Percentiles rank a stretch among this genome's conserved stretches.
These are phyloP conservation scores for Penicillium sp. DNA, from an alignment of 2,329 filamentous ascomycete genomes.

Conservation along the genomic window DNA sequence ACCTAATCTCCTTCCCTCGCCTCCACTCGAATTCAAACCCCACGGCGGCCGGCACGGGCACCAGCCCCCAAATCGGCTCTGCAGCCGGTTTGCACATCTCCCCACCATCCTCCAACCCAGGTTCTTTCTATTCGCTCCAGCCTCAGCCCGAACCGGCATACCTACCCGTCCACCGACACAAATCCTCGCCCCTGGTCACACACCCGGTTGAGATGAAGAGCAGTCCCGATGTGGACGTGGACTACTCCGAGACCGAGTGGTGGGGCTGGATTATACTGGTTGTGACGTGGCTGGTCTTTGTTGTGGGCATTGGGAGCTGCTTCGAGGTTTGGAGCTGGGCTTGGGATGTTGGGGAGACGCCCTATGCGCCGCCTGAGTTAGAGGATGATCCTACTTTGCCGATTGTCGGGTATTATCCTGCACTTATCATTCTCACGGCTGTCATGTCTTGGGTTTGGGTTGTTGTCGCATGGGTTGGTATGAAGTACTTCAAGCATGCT, in stretches of 20 bases:
- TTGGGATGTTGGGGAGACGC: conserved; percentile 94
- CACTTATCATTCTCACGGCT: conserved; percentile 79
- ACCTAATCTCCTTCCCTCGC: conserved; percentile 57
- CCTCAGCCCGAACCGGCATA: conserved; percentile 32
- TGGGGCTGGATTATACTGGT: conserved; percentile 93
- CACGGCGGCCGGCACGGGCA: conserved; percentile 9
- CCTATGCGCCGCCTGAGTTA: conserved; percentile 86
- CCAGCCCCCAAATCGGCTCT: conserved; percentile 12
- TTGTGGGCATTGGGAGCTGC: conserved; percentile 91
- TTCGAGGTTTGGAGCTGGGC: conserved; percentile 96
- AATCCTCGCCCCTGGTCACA: conserved; percentile 33
- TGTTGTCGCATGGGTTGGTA: conserved; percentile 90
- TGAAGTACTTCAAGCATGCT: conserved; percentile 98
- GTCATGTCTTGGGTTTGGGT: conserved; percentile 99
- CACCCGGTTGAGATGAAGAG: conserved; percentile 26
- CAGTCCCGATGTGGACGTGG: conserved; percentile 52
- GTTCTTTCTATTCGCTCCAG: conserved; percentile 52
- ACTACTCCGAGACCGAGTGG: conserved; percentile 91
- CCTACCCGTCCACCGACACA: conserved; percentile 26
- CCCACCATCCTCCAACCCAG: conserved; percentile 49
- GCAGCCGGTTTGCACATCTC: conserved; percentile 24
- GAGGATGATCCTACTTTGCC: conserved; percentile 91
- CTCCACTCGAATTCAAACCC: conserved; percentile 29
- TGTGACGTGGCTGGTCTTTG: conserved; percentile 91
- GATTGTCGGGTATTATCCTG: conserved; percentile 94